Conservation (phyloP, 179 eudicot species). For the Pouteria campechiana region DNA sequence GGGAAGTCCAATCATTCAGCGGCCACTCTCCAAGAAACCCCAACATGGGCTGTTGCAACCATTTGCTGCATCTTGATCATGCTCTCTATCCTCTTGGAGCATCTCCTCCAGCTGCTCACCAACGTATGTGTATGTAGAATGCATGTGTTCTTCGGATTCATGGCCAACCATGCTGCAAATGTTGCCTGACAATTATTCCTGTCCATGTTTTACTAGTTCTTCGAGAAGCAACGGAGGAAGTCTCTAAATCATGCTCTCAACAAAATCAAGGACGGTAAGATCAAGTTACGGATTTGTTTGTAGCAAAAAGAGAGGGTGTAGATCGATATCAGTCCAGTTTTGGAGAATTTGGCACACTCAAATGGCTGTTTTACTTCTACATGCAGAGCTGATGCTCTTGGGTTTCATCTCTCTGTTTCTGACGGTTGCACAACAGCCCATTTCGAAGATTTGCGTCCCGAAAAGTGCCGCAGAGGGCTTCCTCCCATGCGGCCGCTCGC, state of each 20-base stretch:
- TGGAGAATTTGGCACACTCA: too few species aligned
- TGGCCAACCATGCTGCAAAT: too few species aligned
- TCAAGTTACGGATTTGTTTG: too few species aligned
- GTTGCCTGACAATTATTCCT: background rate
- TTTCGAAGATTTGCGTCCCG: constrained; percentile 28
- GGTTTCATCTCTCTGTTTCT: constrained; percentile 33
- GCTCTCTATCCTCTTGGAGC: constrained; percentile 29
- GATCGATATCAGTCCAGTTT: too few species aligned
- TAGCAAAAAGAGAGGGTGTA: too few species aligned
- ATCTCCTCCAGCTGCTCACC: constrained; percentile 24
- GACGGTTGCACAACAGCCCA: constrained; percentile 13
- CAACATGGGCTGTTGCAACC: constrained; percentile 48
- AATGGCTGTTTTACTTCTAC: too few species aligned
- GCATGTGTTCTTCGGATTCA: background rate
- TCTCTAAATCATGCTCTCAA: constrained; percentile 24
- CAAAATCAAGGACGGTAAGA: constrained; percentile 29
- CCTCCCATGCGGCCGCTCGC: constrained; percentile 20
- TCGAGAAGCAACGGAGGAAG: constrained; percentile 19
- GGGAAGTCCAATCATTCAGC: too few species aligned
- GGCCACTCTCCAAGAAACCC: constrained; percentile 21
- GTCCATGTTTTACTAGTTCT: constrained; percentile 12
- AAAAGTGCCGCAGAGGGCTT: constrained; percentile 13
- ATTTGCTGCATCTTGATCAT: constrained; percentile 29
- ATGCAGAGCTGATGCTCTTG: constrained; percentile 33
- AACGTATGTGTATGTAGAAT: constrained; percentile 6